Evolutionary conservation across 106 monocot species (phyloP).

Genomic region (Acorus calamus): DNA sequence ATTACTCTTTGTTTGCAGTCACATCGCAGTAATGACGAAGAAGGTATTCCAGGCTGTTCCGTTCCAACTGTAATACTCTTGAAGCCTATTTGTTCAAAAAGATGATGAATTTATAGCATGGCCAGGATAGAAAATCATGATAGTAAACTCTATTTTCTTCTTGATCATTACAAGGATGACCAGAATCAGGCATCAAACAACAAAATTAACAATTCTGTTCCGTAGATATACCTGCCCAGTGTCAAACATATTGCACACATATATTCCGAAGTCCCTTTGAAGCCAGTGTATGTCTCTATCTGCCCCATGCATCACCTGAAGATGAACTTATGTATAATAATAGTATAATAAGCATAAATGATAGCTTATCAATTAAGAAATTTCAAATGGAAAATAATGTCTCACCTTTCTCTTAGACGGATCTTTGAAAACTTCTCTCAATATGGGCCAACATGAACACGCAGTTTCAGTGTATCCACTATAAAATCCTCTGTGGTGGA

Average conservation of each 20-base stretch:
- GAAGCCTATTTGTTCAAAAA: constrained; percentile 31
- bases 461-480: constrained; percentile 84
- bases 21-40: constrained; percentile 71
- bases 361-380: neutral
- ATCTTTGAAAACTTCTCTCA: constrained; percentile 88
- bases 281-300: constrained; percentile 96
- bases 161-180: too few relatives aligned
- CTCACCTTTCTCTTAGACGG: constrained; percentile 82
- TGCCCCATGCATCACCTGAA: constrained; percentile 98
- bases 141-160: neutral
- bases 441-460: constrained; percentile 87
- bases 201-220: neutral
- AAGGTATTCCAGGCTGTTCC: constrained; percentile 87
- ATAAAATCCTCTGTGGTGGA: constrained; percentile 92
- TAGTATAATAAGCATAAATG: neutral
- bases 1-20: constrained; percentile 93
- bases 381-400: neutral
- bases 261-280: constrained; percentile 95
- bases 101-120: too few relatives aligned
- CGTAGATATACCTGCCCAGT: constrained; percentile 73
- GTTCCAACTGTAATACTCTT: constrained; percentile 76
- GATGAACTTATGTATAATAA: constrained; percentile 1
- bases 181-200: too few relatives aligned
- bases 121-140: constrained; percentile 7
- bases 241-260: constrained; percentile 93